phyloP scores from a whole-genome alignment of 495 filamentous ascomycete genomes.

The Aspergillus biplanus region DNA sequence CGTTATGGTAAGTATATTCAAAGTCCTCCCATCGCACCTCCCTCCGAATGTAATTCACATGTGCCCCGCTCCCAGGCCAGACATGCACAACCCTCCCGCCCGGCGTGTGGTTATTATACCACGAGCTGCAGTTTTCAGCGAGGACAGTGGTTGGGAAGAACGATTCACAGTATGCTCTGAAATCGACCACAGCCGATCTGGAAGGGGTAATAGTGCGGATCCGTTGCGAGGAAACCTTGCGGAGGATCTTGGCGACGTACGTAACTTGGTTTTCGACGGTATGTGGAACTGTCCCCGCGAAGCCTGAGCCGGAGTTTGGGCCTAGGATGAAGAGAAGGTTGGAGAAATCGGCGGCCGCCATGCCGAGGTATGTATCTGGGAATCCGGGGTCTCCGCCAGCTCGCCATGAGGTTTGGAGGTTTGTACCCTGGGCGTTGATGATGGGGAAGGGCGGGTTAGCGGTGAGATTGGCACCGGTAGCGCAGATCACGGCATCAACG shows the following conservation, averaged over 20 bases:
- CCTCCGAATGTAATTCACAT: conserved; percentile 57
- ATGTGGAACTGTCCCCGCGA: conserved; percentile 54
- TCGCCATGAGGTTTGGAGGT: conserved; percentile 53
- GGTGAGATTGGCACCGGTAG: conserved; percentile 65
- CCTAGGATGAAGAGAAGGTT: conserved; percentile 61
- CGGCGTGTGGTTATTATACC: conserved; percentile 66
- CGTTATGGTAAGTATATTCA: conserved; percentile 60
- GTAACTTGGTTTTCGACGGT: conserved; percentile 59
- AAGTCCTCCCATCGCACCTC: conserved; percentile 74
- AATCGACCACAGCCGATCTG: conserved; percentile 60
- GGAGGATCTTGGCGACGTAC: conserved; percentile 64
- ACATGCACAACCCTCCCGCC: conserved; percentile 60
- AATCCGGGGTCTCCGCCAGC: conserved; percentile 55
- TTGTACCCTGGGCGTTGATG: conserved; percentile 44
- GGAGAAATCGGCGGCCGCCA: conserved; percentile 64
- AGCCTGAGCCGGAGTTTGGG: conserved; percentile 48
- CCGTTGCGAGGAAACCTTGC: conserved; percentile 64
- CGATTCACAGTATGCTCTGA: conserved; percentile 61
- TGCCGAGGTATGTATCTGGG: conserved; percentile 65
- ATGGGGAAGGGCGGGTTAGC: conserved; percentile 63
- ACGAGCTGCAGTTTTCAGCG: conserved; percentile 65
- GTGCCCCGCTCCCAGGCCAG: conserved; percentile 67
- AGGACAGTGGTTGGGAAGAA: conserved; percentile 65
- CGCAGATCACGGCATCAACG: conserved; percentile 67
- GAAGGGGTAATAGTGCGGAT: conserved; percentile 62